A percentile compares a stretch with the other conserved stretches of the same genome.
phyloP scores from a whole-genome alignment of 768 basidiomycete genomes.

The Fomitopsis pulvina region DNA sequence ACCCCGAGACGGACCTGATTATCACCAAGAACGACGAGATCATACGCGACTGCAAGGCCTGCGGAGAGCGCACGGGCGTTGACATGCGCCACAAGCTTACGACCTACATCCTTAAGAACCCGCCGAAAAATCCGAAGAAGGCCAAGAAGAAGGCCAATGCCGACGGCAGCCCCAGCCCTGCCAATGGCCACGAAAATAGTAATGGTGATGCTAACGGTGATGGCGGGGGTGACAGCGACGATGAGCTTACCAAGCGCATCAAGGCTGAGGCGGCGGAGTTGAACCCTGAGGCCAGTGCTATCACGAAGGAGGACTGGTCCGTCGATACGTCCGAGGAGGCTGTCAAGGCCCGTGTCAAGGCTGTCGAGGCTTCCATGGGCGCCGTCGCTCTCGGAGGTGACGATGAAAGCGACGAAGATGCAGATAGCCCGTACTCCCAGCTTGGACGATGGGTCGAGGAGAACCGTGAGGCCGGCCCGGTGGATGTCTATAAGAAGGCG shows the following conservation, averaged over 20 bases:
- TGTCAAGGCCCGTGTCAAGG: constrained; percentile 74
- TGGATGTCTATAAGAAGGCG: constrained; percentile 81
- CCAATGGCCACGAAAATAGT: constrained; percentile 32
- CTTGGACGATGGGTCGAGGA: constrained; percentile 86
- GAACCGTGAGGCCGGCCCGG: constrained; percentile 47
- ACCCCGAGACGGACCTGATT: constrained; percentile 95
- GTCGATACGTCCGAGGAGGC: constrained; percentile 89
- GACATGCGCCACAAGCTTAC: constrained; percentile 97
- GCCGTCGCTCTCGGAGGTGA: constrained; percentile 54
- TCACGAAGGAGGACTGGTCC: constrained; percentile 79
- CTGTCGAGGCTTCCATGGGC: constrained; percentile 55
- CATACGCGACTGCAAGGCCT: constrained; percentile 96
- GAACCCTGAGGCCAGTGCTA: constrained; percentile 44
- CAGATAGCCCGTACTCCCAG: constrained; percentile 76
- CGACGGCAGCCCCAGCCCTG: constrained; percentile 37
- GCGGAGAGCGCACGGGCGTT: constrained; percentile 84
- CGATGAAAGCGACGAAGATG: constrained; percentile 84
- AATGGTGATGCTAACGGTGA: constrained; percentile 34
- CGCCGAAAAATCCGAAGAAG: constrained; percentile 84
- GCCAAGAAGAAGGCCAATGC: constrained; percentile 46
- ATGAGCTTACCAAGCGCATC: constrained; percentile 85
- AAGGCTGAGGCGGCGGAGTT: constrained; percentile 83
- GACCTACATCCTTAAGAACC: constrained; percentile 96
- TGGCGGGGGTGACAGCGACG: constrained; percentile 68
- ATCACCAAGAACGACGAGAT: constrained; percentile 88